phyloP scores from a whole-genome alignment of 108 stramenopile species.

The Nitzschia palea region DNA sequence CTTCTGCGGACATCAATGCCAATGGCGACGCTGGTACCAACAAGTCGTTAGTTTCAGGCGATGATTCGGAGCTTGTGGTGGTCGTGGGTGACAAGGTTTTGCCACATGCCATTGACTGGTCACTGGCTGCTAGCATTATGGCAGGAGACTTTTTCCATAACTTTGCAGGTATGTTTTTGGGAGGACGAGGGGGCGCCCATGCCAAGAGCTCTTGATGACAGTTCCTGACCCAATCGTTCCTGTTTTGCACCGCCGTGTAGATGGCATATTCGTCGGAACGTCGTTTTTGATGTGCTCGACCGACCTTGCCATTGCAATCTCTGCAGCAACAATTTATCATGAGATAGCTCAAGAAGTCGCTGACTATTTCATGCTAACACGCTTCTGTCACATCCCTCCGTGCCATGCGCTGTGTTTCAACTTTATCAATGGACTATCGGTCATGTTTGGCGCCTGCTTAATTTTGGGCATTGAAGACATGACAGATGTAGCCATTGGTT shows the following conservation, averaged over 20 bases:
- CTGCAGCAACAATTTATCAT: constrained; percentile 65
- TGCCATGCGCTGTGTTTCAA: constrained; percentile 57
- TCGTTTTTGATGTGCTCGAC: constrained; percentile 61
- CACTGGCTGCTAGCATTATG: constrained; percentile 27
- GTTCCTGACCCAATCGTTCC: neutral
- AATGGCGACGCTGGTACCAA: constrained; percentile 14
- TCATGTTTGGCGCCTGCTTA: constrained; percentile 61
- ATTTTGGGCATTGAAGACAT: constrained; percentile 45
- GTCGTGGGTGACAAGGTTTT: neutral
- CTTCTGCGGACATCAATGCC: neutral
- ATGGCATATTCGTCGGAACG: constrained; percentile 82
- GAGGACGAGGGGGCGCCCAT: too few relatives aligned
- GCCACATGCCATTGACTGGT: constrained; percentile 17
- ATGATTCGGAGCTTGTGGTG: neutral
- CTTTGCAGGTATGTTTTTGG: constrained; percentile 55
- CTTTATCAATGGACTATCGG: constrained; percentile 65
- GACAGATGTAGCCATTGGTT: constrained; percentile 45
- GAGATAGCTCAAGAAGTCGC: constrained; percentile 87
- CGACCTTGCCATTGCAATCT: constrained; percentile 49
- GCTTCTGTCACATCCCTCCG: constrained; percentile 51
- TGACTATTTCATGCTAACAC: constrained; percentile 75
- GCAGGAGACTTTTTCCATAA: constrained; percentile 78
- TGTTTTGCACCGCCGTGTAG: constrained; percentile 69
- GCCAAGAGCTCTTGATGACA: neutral
- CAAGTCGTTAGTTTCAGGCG: neutral